phyloP scores from a whole-genome alignment of 129 eudicot genomes.

The Erigeron canadensis region DNA sequence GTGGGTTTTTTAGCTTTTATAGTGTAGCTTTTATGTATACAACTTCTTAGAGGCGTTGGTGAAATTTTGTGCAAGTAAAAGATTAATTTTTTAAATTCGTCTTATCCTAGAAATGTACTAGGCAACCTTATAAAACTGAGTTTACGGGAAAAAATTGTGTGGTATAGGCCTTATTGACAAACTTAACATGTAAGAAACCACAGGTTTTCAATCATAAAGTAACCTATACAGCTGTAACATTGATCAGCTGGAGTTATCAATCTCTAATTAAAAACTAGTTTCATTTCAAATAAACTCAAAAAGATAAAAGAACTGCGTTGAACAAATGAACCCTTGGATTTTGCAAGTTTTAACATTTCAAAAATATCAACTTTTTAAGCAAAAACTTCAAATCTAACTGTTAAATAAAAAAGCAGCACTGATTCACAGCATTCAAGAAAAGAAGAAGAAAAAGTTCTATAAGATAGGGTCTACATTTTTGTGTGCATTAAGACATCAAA shows the following conservation, averaged over 20 bases:
- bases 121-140: background rate
- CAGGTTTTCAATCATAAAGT: background rate
- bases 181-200: background rate
- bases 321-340: background rate
- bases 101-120: background rate
- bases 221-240: constrained; percentile 2
- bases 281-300: background rate
- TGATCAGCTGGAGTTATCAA: constrained; percentile 9
- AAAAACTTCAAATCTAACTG: too few relatives aligned
- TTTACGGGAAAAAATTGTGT: background rate
- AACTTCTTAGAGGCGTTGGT: background rate
- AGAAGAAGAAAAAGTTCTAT: background rate
- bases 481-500: background rate
- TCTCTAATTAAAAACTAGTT: background rate
- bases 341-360: background rate
- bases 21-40: background rate
- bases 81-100: background rate
- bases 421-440: too few relatives aligned
- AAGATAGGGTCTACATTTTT: constrained; percentile 1
- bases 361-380: background rate
- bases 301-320: background rate
- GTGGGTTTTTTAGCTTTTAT: background rate
- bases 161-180: background rate
- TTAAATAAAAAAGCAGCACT: too few relatives aligned
- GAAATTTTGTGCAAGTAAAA: background rate